These are phyloP conservation scores for Microdochium bolleyi DNA, from an alignment of 2,329 filamentous ascomycete species.

Conservation along the genomic window DNA sequence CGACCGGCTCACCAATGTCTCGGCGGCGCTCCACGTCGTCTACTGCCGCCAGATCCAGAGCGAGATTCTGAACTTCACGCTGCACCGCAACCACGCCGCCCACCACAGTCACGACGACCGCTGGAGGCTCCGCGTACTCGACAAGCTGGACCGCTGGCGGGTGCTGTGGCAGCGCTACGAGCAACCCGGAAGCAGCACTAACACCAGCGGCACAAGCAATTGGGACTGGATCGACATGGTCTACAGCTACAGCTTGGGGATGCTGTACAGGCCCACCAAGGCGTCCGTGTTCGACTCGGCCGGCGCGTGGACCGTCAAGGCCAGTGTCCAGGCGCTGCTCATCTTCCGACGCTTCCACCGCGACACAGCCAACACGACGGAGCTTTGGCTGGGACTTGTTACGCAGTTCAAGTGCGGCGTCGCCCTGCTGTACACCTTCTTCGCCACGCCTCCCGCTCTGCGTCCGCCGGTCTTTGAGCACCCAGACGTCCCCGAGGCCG, in stretches of 20 bases:
- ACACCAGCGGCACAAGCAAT: constrained; percentile 6
- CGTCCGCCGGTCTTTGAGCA: neutral
- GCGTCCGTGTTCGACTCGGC: constrained; percentile 10
- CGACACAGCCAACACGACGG: constrained; percentile 12
- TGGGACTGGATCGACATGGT: constrained; percentile 19
- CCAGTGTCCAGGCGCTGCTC: constrained; percentile 16
- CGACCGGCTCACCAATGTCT: constrained; percentile 11
- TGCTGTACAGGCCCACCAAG: constrained; percentile 17
- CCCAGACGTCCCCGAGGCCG: constrained; percentile 1
- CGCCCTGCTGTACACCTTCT: constrained; percentile 3
- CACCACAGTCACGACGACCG: constrained; percentile 9
- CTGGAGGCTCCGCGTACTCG: constrained; percentile 15
- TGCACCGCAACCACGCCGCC: constrained; percentile 12
- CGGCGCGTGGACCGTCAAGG: constrained; percentile 17
- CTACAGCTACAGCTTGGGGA: constrained; percentile 18
- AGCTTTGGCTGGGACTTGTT: constrained; percentile 12
- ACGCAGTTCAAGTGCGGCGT: constrained; percentile 4
- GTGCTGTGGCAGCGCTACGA: constrained; percentile 11
- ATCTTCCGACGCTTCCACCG: constrained; percentile 20
- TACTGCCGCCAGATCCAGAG: constrained; percentile 17
- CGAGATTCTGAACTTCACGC: constrained; percentile 15
- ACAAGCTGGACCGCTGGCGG: constrained; percentile 15
- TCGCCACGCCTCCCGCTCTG: constrained; percentile 1
- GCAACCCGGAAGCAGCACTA: constrained; percentile 10
- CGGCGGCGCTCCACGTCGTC: constrained; percentile 16